Evolutionary conservation across 495 filamentous ascomycete species (phyloP).

Genomic region (Penicillium odoratum): DNA sequence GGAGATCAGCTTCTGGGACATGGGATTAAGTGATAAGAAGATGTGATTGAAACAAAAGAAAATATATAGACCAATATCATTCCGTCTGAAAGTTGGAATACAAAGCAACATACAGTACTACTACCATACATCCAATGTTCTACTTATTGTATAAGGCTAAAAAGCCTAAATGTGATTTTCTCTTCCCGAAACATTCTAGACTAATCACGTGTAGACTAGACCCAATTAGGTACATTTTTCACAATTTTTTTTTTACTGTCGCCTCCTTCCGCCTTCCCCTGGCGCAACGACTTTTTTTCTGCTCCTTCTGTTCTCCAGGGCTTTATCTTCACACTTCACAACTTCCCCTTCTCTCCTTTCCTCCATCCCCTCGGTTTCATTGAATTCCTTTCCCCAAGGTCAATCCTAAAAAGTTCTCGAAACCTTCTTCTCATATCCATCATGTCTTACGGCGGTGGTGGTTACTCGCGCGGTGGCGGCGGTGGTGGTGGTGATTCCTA

Average conservation of each 20-base stretch:
- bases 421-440: slow-evolving; percentile 24
- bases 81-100: too few relatives aligned
- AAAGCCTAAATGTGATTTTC: background rate
- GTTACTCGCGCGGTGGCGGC: slow-evolving; percentile 44
- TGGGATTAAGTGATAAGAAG: slow-evolving; percentile 55
- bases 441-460: slow-evolving; percentile 80
- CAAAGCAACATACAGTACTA: too few relatives aligned
- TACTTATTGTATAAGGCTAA: too few relatives aligned
- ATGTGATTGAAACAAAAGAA: slow-evolving; percentile 5
- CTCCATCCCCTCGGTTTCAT: slow-evolving; percentile 23
- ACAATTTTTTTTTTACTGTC: slow-evolving; percentile 9
- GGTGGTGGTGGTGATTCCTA: slow-evolving; percentile 38
- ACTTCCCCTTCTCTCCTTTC: slow-evolving; percentile 26
- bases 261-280: slow-evolving; percentile 28
- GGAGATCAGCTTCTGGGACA: slow-evolving; percentile 88
- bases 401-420: slow-evolving; percentile 13
- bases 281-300: slow-evolving; percentile 20
- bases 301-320: slow-evolving; percentile 22
- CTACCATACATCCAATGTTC: too few relatives aligned
- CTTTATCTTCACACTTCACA: slow-evolving; percentile 13
- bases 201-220: slow-evolving; percentile 1
- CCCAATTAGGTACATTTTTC: background rate
- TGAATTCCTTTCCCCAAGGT: slow-evolving; percentile 27
- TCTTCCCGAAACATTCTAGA: background rate
- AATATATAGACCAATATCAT: background rate